Evolutionary conservation across 1,284 basidiomycete species (phyloP).

Genomic region (Pascua sp.): DNA sequence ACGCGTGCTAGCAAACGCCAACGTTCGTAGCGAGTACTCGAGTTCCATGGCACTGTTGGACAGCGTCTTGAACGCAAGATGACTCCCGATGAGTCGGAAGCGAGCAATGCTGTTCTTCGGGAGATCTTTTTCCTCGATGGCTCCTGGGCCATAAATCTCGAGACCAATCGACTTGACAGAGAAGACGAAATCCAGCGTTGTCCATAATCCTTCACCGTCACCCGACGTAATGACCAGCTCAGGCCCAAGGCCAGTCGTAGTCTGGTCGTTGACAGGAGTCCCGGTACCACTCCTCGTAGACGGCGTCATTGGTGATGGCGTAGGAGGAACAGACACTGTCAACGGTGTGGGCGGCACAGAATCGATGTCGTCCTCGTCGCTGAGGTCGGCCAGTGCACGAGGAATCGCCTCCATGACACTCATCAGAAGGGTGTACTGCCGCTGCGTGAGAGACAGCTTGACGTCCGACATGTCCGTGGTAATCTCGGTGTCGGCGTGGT

Average conservation of each 20-base stretch:
- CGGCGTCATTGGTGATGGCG: slow-evolving; percentile 3
- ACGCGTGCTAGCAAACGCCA: slow-evolving; percentile 86
- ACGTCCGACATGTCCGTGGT: slow-evolving; percentile 76
- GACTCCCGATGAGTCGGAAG: slow-evolving; percentile 78
- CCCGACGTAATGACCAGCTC: slow-evolving; percentile 49
- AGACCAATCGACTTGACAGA: slow-evolving; percentile 72
- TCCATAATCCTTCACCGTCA: slow-evolving; percentile 53
- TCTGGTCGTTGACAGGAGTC: too few species aligned
- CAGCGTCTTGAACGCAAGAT: slow-evolving; percentile 75
- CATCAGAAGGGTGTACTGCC: slow-evolving; percentile 81
- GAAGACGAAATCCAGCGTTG: slow-evolving; percentile 72
- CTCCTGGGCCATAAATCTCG: slow-evolving; percentile 80
- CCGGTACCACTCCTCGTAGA: too few species aligned
- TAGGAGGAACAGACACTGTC: slow-evolving; percentile 15
- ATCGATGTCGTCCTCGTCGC: slow-evolving; percentile 40
- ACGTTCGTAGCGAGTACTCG: slow-evolving; percentile 81
- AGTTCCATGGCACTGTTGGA: slow-evolving; percentile 80
- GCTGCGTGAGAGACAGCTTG: slow-evolving; percentile 80
- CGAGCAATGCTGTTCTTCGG: slow-evolving; percentile 77
- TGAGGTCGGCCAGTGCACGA: slow-evolving; percentile 55
- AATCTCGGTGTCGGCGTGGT: slow-evolving; percentile 64
- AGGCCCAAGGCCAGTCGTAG: slow-evolving; percentile 52
- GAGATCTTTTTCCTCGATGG: slow-evolving; percentile 60
- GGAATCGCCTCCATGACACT: slow-evolving; percentile 70
- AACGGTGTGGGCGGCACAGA: slow-evolving; percentile 23